Percentiles rank a stretch among this genome's conserved stretches.
Conservation (phyloP, 1,139 yeast genomes). For the Pichia sp. region DNA sequence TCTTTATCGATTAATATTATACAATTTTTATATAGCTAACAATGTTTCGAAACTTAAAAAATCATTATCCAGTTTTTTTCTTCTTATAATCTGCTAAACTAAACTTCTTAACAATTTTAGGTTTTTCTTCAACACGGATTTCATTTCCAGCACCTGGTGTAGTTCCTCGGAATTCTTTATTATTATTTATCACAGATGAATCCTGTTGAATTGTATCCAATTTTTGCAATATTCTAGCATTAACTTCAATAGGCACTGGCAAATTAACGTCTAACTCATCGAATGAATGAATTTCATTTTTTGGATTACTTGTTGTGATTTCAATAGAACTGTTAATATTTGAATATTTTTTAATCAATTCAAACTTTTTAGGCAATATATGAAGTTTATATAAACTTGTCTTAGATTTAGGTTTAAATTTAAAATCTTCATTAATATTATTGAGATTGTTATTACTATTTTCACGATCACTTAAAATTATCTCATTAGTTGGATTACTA, state of each 20-base stretch:
- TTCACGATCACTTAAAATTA: not conserved
- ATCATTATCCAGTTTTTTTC: conserved; percentile 22
- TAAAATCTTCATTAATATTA: not conserved
- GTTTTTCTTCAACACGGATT: conserved; percentile 17
- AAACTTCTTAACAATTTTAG: conserved; percentile 29
- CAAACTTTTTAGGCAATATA: conserved; percentile 11
- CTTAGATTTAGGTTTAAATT: conserved; percentile 9
- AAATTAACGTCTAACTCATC: not conserved
- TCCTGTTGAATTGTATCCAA: not conserved
- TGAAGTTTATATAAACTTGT: conserved; percentile 10
- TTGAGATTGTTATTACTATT: not conserved
- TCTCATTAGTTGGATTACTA: not conserved
- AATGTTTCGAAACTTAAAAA: not conserved
- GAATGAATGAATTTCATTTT: not conserved
- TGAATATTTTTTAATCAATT: conserved; percentile 8
- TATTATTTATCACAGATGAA: not conserved
- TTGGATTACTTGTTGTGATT: too few relatives aligned
- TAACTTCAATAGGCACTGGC: conserved; percentile 15
- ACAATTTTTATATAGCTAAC: too few relatives aligned
- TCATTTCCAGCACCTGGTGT: not conserved
- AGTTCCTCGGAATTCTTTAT: not conserved
- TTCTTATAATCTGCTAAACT: conserved; percentile 32
- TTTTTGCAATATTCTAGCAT: conserved; percentile 7
- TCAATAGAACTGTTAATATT: not conserved
- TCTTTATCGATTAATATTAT: too few relatives aligned